Base-by-base conservation (phyloP, 768 basidiomycete species). In the Tylopilus felleus region DNA sequence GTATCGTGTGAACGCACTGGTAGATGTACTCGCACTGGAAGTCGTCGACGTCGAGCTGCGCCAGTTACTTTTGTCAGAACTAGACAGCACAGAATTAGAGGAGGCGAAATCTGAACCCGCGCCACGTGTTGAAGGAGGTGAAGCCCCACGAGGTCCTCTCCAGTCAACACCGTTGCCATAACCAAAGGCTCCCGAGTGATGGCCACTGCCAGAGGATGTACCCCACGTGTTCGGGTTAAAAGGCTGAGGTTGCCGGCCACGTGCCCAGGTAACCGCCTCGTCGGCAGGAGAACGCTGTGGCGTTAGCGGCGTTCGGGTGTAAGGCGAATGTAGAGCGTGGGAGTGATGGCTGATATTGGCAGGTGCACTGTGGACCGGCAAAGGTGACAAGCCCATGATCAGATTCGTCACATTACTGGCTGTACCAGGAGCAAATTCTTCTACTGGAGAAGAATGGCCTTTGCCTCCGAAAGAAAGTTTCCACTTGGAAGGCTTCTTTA, bases 401-500 rank as follows among this genome's bases (percentile, higher is more conserved):
- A 90, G 72, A 62, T 73, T 85, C 13, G 84, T 80, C 49, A 94
- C 86, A 63, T 91, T 91, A 65, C 80, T 86, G 28, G 85, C 92
- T 7, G 88, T 91, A 9, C 82, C 79, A 21, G 84, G 83, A 23
- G 56, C 55, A 6, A 56, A 35, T 38, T 76, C 78, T 31, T 74
- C 65, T 6, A 71, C 58, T 21, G 73, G 60, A 36, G 73, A 64
- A 48, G 76, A 61, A 35, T 74, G 88, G 77, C 61, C 84, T 77
- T 62, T 90, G 76, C 72, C 90, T 76, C 72, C 93, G 86, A 70
- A 72, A 25, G 64, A 39, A 8, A 69, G 50, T 40, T 70, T 70
- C 69, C 70, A 71, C 65, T 85, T 90, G n/a, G 87, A 90, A 49
- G 88, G 77, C 76, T 93, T 93, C 77, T 91, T 93, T 57, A 66